A percentile compares a stretch with the other conserved stretches of the same genome.
Conservation (phyloP, 805 yeast genomes). For the Sugiyamaella lignohabitans region DNA sequence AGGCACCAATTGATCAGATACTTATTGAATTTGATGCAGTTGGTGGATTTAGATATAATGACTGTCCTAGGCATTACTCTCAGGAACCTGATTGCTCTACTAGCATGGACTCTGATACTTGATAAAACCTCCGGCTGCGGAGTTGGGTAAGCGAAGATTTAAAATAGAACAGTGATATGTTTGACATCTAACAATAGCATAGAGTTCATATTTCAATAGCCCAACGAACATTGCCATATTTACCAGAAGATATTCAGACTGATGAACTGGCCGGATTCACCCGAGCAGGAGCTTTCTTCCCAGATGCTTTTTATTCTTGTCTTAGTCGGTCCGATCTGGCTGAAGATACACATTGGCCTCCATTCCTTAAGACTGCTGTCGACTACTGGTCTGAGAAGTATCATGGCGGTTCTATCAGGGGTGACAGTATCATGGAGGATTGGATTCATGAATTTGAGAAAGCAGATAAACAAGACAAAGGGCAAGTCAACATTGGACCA, state of each 20-base stretch:
- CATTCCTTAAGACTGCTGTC: conserved; percentile 46
- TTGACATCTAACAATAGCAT: neutral
- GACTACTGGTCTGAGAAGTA: conserved; percentile 37
- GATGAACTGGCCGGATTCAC: conserved; percentile 5
- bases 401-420: neutral
- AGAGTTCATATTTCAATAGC: conserved; percentile 17
- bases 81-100: no score
- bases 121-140: no score
- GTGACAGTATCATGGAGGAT: neutral
- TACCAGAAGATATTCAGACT: conserved; percentile 12
- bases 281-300: conserved; percentile 59
- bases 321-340: conserved; percentile 45
- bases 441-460: neutral
- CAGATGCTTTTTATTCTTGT: conserved; percentile 63
- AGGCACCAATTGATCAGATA: no score
- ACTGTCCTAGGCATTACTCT: no score
- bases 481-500: neutral
- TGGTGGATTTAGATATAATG: no score
- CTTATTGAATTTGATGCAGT: no score
- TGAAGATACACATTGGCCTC: conserved; percentile 68
- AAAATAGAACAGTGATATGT: neutral
- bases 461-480: neutral
- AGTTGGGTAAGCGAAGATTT: neutral
- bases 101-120: no score
- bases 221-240: conserved; percentile 6